These are phyloP conservation scores for Blastocystis sp. DNA, from an alignment of 352 stramenopile species.

Conservation along the genomic window DNA sequence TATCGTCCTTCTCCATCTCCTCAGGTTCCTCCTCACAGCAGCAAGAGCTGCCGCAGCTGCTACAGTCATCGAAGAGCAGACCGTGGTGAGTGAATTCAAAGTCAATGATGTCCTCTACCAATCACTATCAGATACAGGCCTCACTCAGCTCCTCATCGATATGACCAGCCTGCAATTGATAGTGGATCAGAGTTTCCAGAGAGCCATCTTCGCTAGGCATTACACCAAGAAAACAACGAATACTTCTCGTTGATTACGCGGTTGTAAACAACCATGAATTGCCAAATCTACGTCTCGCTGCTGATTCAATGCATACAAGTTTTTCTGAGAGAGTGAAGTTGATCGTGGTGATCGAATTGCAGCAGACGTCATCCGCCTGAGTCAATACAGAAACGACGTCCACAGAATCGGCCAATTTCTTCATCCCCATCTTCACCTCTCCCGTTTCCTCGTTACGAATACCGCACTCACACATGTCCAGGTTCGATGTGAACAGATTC, in stretches of 20 bases:
- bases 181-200: not conserved
- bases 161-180: slow-evolving; percentile 3
- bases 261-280: slow-evolving; percentile 22
- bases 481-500: slow-evolving; percentile 16
- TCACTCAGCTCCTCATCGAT: not conserved
- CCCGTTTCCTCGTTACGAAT: slow-evolving; percentile 33
- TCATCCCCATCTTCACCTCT: slow-evolving; percentile 24
- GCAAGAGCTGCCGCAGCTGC: not conserved
- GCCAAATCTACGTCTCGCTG: not conserved
- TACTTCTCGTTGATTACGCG: not conserved
- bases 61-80: not conserved
- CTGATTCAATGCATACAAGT: not conserved
- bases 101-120: not conserved
- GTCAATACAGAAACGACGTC: not conserved
- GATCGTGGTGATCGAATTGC: not conserved
- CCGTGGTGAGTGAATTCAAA: slow-evolving; percentile 20
- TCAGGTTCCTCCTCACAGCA: not conserved
- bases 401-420: not conserved
- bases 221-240: not conserved
- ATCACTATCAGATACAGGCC: not conserved
- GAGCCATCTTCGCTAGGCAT: not conserved
- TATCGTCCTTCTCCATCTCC: not conserved
- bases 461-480: not conserved
- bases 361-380: not conserved
- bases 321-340: not conserved